Evolutionary conservation across 129 eudicot species (phyloP).

Genomic region (Heracleum sosnowskyi): DNA sequence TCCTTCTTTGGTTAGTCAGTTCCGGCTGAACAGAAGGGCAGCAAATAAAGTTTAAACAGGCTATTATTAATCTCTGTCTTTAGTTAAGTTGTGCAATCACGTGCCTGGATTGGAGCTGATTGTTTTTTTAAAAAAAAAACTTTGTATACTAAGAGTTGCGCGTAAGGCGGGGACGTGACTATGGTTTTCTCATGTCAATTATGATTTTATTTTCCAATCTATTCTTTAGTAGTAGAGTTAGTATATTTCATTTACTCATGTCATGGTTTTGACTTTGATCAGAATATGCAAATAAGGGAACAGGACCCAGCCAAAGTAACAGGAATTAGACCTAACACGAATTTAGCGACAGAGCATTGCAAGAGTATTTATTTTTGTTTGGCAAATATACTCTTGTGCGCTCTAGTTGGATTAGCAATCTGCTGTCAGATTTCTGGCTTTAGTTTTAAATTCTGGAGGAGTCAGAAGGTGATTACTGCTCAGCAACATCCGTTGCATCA

Average conservation of each 20-base stretch:
- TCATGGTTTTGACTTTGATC: conserved; percentile 17
- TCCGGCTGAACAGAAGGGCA: background rate
- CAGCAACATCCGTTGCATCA: conserved; percentile 18
- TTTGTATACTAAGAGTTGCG: background rate
- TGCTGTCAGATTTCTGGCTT: conserved; percentile 30
- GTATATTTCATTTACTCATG: conserved; percentile 1
- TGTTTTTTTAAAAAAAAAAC: no score
- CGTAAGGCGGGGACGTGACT: background rate
- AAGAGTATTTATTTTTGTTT: conserved; percentile 17
- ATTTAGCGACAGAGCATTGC: conserved; percentile 25
- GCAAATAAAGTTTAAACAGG: background rate
- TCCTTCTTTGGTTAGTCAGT: background rate
- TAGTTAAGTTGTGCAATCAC: background rate
- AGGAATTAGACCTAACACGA: no score
- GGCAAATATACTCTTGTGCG: conserved; percentile 35
- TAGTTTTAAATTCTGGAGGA: conserved; percentile 28
- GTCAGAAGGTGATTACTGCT: conserved; percentile 14
- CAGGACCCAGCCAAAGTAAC: no score
- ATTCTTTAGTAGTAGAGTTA: background rate
- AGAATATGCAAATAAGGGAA: conserved; percentile 12
- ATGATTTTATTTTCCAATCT: background rate
- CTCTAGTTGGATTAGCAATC: conserved; percentile 36
- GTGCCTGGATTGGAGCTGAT: background rate
- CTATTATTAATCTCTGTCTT: background rate
- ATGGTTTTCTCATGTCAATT: background rate